A percentile compares a stretch with the other conserved stretches of the same genome.
Evolutionary conservation across 164 flowering plant genomes (phyloP).

Genomic region (Cinnamomum chago): DNA sequence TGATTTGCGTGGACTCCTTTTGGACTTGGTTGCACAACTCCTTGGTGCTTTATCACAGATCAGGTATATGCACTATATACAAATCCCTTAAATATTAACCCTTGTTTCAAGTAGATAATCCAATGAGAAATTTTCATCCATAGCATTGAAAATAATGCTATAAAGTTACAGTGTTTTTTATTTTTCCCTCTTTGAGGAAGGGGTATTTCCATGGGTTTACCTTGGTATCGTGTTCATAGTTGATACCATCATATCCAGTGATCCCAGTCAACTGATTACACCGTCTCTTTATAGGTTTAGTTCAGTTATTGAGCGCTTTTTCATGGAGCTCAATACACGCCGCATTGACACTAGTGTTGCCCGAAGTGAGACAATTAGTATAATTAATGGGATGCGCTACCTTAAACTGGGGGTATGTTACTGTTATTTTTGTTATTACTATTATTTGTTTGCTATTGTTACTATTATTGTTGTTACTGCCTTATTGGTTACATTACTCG

Average conservation of each 20-base stretch:
- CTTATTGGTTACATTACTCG: background rate
- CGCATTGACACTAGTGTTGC: constrained; percentile 83
- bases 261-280: no score
- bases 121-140: no score
- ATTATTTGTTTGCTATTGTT: background rate
- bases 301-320: constrained; percentile 95
- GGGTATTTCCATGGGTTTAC: no score
- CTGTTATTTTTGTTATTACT: background rate
- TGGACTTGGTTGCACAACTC: constrained; percentile 93
- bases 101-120: no score
- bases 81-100: no score
- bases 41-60: constrained; percentile 95
- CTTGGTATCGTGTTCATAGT: no score
- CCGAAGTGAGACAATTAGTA: constrained; percentile 92
- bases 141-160: background rate
- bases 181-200: no score
- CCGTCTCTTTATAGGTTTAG: constrained; percentile 59
- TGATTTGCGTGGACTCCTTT: constrained; percentile 88
- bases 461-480: no score
- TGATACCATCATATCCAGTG: no score
- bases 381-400: constrained; percentile 99
- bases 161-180: no score
- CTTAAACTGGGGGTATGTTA: constrained; percentile 87
- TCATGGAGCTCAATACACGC: constrained; percentile 93
- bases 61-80: constrained; percentile 43